phyloP scores from a whole-genome alignment of 345 rosid genomes.

The Populus davidiana region DNA sequence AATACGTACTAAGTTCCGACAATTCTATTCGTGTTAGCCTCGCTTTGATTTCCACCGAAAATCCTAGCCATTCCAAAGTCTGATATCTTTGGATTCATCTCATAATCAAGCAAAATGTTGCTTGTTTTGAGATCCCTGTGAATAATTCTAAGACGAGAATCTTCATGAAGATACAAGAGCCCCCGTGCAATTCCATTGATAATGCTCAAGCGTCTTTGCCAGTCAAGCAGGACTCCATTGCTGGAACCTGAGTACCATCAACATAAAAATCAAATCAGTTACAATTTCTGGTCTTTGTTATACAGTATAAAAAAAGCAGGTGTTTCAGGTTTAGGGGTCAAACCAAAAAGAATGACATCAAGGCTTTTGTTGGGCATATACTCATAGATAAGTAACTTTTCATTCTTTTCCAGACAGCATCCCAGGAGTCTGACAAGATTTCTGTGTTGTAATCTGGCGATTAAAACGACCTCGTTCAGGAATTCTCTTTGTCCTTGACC shows the following conservation, averaged over 20 bases:
- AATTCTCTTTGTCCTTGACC: too few species aligned
- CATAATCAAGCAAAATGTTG: constrained; percentile 19
- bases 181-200: constrained; percentile 40
- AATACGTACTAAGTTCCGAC: constrained; percentile 37
- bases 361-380: constrained; percentile 30
- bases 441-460: too few species aligned
- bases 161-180: constrained; percentile 39
- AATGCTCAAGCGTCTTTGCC: constrained; percentile 33
- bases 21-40: constrained; percentile 30
- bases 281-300: too few species aligned
- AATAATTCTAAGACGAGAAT: constrained; percentile 37
- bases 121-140: constrained; percentile 34
- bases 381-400: too few species aligned
- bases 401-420: too few species aligned
- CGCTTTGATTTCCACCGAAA: constrained; percentile 31
- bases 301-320: neutral
- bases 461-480: too few species aligned
- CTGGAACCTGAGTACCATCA: constrained; percentile 2
- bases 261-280: too few species aligned
- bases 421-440: too few species aligned
- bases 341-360: constrained; percentile 17
- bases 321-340: neutral
- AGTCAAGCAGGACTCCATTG: constrained; percentile 9
- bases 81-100: constrained; percentile 34
- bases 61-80: constrained; percentile 38